Base-by-base conservation (phyloP, 495 filamentous ascomycete species). In the Penicillium chermesinum region DNA sequence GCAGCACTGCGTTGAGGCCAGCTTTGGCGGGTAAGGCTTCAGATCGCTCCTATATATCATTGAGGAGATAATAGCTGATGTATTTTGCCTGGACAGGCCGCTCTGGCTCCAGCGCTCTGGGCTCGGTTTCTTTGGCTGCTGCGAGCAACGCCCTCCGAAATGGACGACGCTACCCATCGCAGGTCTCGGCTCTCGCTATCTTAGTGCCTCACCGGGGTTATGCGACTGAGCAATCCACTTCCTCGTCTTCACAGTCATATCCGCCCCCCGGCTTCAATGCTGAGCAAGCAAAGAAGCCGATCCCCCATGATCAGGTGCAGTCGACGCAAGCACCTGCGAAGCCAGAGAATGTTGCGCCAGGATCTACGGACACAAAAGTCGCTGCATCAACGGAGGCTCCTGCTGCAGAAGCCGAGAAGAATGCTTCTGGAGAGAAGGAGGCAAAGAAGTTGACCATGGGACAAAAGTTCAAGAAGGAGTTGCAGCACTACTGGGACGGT, bases 401-500 rank as follows among this genome's bases (percentile, higher is more conserved):
- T 15, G 61, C 54, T n/a, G 63, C 66, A 1, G 70, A 69, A 48
- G 64, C 69, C 2, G 72, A 77, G 32, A 77, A 81, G 59, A 80
- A 79, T 56, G 59, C 67, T 8, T 67, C 65, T 15, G 80, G 80
- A 46, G 81, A 83, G 66, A 88, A 91, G 63, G 86, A 86, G 48
- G 75, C 84, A 63, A 86, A 86, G 71, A 94, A 93, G 56, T 71
- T 95, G 71, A 95, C 94, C 0, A 33, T 97, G 2, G 82, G 79
- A 65, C 89, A 96, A 62, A 95, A 89, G 73, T 78, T 97, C 57
- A 97, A 95, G 77, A 87, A 88, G 61, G 93, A 97, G 63, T 74
- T 75, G 13, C 79, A 84, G 50, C 93, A 99, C 65, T 99, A 97
- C 72, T 97, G 93, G 93, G 93, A 99, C 76, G 93, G 93, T 32